Evolutionary conservation across 345 rosid genomes (phyloP).

Genomic region (Microthlaspi erraticum): DNA sequence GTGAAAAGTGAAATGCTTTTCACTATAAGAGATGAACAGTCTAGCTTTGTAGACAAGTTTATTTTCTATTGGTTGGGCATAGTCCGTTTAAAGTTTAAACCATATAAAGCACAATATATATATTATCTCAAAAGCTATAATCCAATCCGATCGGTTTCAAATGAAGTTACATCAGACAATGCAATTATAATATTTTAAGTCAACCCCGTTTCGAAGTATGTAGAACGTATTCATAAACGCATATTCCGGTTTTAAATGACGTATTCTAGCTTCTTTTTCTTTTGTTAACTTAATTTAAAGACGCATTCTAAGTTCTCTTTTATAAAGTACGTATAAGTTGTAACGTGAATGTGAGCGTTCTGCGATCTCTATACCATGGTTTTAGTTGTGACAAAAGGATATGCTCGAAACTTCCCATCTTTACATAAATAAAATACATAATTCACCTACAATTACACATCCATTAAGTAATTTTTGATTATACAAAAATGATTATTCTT

Average conservation of each 20-base stretch:
- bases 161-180: neutral
- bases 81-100: constrained; percentile 1
- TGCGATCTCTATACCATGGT: neutral
- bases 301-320: neutral
- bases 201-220: constrained; percentile 38
- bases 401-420: neutral
- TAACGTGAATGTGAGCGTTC: neutral
- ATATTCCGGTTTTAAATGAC: constrained; percentile 22
- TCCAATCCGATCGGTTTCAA: neutral
- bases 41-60: constrained; percentile 10
- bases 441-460: neutral
- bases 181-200: constrained; percentile 28
- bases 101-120: constrained; percentile 7
- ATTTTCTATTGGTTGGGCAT: constrained; percentile 17
- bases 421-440: neutral
- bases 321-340: neutral
- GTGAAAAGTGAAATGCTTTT: constrained; percentile 39
- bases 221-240: constrained; percentile 35
- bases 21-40: constrained; percentile 30
- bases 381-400: neutral
- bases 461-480: neutral
- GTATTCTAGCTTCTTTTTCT: neutral
- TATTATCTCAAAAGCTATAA: neutral
- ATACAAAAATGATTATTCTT: neutral
- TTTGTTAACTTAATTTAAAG: neutral